Evolutionary conservation across 2,329 filamentous ascomycete genomes (phyloP), one percentile per base, ranked within the genome.

Genomic region (Setomelanomma holmii): DNA sequence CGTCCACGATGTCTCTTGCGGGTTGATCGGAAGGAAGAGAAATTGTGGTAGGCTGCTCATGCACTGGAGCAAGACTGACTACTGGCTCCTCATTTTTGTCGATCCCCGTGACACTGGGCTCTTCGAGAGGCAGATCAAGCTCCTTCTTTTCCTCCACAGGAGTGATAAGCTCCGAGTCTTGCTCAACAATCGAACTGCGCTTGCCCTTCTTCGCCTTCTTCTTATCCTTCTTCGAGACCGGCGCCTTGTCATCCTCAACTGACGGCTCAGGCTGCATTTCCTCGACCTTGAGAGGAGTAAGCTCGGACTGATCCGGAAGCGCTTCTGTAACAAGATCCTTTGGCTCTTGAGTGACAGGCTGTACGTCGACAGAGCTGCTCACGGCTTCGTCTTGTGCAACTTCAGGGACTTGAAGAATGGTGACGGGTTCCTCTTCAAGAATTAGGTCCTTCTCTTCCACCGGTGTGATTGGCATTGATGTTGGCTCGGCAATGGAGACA

Each of bases 171-270:
- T 49, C 41, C 16, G 47, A 52, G 5, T 57, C 54, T 24, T 43
- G 46, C 14, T 60, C 56, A 5, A 51, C 45, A 7, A 47, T 19
- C 33, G 58, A 59, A 21, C 45, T 45, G 19, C 54, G 59, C 44
- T 66, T 64, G 14, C 45, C 46, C 34, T 66, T 66, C 51, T 61
- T 60, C n/a, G 19, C 23, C 45, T 47, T 47, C 6, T 53, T 61
- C 41, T 64, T 66, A 55, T 60, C 63, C 41, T 63, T 60, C 35
- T 51, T 55, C 3, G 46, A 45, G 34, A 16, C 11, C 34, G 34
- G 7, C 14, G 27, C 10, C 14, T 3, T 6, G 27, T 30, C 27
- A 3, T 30, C 27, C 27, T 10, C 27, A 30, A 14, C 3, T 8
- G 27, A 10, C 14, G 27, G 14, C 27, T 8, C 5, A 30, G 27